Conservation (phyloP, 2,329 filamentous ascomycete species). For the Ceratocystis destructans region DNA sequence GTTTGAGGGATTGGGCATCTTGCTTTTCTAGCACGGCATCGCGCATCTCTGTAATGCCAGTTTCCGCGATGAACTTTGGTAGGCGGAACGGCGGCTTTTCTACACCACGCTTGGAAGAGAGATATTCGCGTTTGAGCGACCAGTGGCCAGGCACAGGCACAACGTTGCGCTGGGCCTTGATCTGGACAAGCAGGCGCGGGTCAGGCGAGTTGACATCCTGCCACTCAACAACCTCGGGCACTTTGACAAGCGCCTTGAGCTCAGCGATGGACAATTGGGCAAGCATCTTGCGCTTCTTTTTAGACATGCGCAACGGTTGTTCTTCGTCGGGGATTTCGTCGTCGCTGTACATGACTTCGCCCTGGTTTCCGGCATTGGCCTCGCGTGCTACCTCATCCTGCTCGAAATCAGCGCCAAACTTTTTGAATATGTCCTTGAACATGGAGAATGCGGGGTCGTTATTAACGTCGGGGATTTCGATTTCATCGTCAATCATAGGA, state of each 20-base stretch:
- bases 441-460: slow-evolving; percentile 69
- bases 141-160: slow-evolving; percentile 90
- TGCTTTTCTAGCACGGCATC: slow-evolving; percentile 94
- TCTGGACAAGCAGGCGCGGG: slow-evolving; percentile 75
- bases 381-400: slow-evolving; percentile 53
- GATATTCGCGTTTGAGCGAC: slow-evolving; percentile 91
- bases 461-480: slow-evolving; percentile 32
- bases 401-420: slow-evolving; percentile 54
- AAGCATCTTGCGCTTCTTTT: slow-evolving; percentile 84
- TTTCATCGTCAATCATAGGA: slow-evolving; percentile 9
- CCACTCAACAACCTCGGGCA: slow-evolving; percentile 94
- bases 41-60: slow-evolving; percentile 94
- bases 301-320: slow-evolving; percentile 55
- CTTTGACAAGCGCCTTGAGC: slow-evolving; percentile 78
- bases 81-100: slow-evolving; percentile 89
- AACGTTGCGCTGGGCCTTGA: slow-evolving; percentile 90
- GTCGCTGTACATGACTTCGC: slow-evolving; percentile 69
- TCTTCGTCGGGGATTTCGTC: slow-evolving; percentile 79
- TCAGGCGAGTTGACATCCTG: slow-evolving; percentile 87
- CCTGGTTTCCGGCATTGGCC: slow-evolving; percentile 58
- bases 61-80: slow-evolving; percentile 94
- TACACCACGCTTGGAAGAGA: slow-evolving; percentile 91
- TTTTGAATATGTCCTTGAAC: slow-evolving; percentile 70
- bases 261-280: slow-evolving; percentile 91
- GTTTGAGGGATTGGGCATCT: slow-evolving; percentile 78